Conservation (phyloP, 257 asterid species). For the Jacaranda mimosifolia region DNA sequence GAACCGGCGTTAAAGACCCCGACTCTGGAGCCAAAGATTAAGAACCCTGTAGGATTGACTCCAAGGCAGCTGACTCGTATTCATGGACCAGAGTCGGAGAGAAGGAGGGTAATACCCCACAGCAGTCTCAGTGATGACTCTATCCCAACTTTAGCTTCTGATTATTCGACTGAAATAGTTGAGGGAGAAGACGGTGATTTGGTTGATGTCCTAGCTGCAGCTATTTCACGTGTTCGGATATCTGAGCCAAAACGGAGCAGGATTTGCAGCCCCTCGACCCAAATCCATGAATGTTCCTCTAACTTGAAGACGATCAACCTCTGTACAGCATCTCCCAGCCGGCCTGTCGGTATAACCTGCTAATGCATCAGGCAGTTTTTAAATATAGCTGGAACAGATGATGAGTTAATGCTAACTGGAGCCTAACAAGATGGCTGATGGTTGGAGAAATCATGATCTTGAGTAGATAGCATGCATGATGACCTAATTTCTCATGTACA, state of each 20-base stretch:
- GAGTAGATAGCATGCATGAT: slow-evolving; percentile 12
- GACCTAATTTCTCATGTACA: slow-evolving; percentile 44
- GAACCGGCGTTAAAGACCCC: slow-evolving; percentile 36
- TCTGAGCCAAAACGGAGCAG: slow-evolving; percentile 86
- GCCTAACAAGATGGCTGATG: slow-evolving; percentile 24
- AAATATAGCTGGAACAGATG: slow-evolving; percentile 35
- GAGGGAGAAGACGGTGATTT: slow-evolving; percentile 59
- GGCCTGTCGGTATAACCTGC: slow-evolving; percentile 22
- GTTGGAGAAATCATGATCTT: slow-evolving; percentile 20
- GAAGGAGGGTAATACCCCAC: slow-evolving; percentile 45
- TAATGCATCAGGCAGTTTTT: slow-evolving; percentile 39
- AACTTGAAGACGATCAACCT: slow-evolving; percentile 73
- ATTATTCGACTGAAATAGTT: slow-evolving; percentile 41
- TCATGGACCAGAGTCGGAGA: slow-evolving; percentile 64
- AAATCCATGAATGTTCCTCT: slow-evolving; percentile 69
- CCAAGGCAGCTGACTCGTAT: slow-evolving; percentile 48
- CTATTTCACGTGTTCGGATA: slow-evolving; percentile 73
- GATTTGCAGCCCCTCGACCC: slow-evolving; percentile 66
- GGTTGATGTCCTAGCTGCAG: slow-evolving; percentile 70
- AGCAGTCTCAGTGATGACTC: slow-evolving; percentile 62
- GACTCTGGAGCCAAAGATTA: slow-evolving; percentile 43
- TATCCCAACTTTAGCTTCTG: slow-evolving; percentile 40
- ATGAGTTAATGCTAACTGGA: slow-evolving; percentile 32
- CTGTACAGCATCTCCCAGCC: slow-evolving; percentile 60
- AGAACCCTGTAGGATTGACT: slow-evolving; percentile 46